Percentiles rank a stretch among this genome's conserved stretches.
phyloP scores from a whole-genome alignment of 768 basidiomycete genomes.

The Suillus lakei region DNA sequence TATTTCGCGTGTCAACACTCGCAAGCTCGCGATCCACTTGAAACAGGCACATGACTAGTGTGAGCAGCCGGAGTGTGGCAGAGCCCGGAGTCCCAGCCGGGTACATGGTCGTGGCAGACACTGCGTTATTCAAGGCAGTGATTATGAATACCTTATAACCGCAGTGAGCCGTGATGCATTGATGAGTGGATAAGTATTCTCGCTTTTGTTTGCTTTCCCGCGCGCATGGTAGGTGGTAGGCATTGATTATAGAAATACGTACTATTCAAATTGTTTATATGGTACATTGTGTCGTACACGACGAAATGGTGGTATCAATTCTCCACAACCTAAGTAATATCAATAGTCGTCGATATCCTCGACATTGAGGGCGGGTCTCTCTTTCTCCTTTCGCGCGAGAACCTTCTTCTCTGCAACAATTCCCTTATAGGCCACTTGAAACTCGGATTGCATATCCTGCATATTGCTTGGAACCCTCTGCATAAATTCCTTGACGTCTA shows the following conservation, averaged over 20 bases:
- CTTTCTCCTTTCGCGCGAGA: constrained; percentile 2
- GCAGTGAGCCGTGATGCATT: too few species aligned
- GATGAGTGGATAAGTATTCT: too few species aligned
- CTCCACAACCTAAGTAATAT: neutral
- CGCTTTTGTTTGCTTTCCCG: too few species aligned
- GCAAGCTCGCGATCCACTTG: too few species aligned
- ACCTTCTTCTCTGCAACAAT: constrained; percentile 30
- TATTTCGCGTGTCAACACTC: too few species aligned
- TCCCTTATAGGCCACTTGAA: constrained; percentile 37
- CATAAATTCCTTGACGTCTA: constrained; percentile 34
- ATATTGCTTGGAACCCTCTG: constrained; percentile 23
- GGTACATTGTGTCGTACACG: constrained; percentile 1
- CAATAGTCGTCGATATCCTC: constrained; percentile 25
- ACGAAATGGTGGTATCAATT: neutral
- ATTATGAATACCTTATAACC: too few species aligned
- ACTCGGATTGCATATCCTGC: constrained; percentile 27
- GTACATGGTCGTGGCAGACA: too few species aligned
- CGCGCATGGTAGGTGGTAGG: too few species aligned
- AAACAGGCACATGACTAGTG: too few species aligned
- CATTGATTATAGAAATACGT: neutral
- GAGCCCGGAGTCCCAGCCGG: too few species aligned
- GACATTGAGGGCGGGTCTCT: constrained; percentile 28
- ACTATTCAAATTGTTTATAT: neutral
- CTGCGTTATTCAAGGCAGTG: too few species aligned
- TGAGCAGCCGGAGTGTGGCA: too few species aligned